A percentile compares a stretch with the other conserved stretches of the same genome.
Evolutionary conservation across 441 rosid genomes (phyloP).

Genomic region (Populus hybrid): DNA sequence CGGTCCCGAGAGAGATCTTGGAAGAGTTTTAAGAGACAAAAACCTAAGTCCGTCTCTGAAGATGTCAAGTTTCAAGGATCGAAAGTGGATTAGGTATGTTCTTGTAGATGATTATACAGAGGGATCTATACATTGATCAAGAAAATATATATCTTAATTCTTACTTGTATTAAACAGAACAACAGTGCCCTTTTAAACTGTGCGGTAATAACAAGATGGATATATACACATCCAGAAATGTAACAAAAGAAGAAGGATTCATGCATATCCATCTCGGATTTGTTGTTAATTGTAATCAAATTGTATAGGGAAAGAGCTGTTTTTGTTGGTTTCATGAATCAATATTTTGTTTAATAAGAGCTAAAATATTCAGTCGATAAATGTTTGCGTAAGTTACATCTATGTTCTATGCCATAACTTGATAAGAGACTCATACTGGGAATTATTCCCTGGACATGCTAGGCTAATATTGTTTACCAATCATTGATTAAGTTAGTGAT

Average conservation of each 20-base stretch:
- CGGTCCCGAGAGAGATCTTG: background rate
- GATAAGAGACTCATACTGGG: background rate
- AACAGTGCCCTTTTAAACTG: background rate
- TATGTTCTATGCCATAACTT: background rate
- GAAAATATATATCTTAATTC: background rate
- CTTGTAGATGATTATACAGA: constrained; percentile 13
- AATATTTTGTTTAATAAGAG: constrained; percentile 3
- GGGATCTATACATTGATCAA: background rate
- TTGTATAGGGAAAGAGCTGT: constrained; percentile 17
- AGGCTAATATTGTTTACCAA: background rate
- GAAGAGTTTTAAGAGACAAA: background rate
- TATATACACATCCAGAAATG: background rate
- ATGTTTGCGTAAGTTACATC: background rate
- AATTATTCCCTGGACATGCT: background rate
- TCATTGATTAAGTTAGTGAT: background rate
- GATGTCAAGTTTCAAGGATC: background rate
- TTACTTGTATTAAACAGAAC: background rate
- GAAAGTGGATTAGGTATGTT: constrained; percentile 9
- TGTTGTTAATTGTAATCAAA: constrained; percentile 18
- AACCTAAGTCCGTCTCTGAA: background rate
- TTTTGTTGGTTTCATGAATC: constrained; percentile 17
- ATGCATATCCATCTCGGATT: constrained; percentile 10
- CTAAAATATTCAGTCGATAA: background rate
- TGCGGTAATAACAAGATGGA: constrained; percentile 15
- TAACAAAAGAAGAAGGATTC: background rate